Evolutionary conservation across 139 green algal genomes (phyloP), one percentile per base, ranked within the genome.

Genomic region (Pleodorina starrii): DNA sequence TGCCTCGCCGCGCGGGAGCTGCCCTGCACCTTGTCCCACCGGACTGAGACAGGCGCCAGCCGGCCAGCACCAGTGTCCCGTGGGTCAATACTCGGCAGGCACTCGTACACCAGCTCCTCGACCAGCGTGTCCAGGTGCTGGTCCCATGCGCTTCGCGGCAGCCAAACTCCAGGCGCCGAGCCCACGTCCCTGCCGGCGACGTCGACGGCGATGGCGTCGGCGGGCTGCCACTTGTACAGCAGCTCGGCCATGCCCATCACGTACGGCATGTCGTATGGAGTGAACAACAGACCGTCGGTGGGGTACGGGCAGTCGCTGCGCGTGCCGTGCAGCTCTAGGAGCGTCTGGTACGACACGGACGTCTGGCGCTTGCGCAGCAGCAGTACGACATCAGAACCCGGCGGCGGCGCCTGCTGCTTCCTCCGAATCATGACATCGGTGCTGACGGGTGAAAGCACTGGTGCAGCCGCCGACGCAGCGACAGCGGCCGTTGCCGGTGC

Each of bases 251-350:
- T 93, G 68, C 90, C 90, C 40, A 91, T 63, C 27, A 68, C 75
- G 86, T 93, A 93, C 25, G 87, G 87, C 75, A 83, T 86, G 40
- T 38, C 68, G 32, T 29, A 44, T 5, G 90, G 87, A 32, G 87
- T 93, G 44, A 93, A 93, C 17, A 93, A 74, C n/a, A 93, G 69
- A 19, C 90, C 90, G 38, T 91, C 83, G 38, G 83, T 75, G n/a
- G n/a, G n/a, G n/a, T n/a, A n/a, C n/a, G n/a, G n/a, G n/a, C n/a
- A n/a, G n/a, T n/a, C n/a, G n/a, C 29, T 74, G 82, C 59, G 17
- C 1, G 35, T 42, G 25, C 25, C 32, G 54, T 91, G 25, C 63
- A 93, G 81, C 44, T 84, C 59, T 29, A 57, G 14, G 6, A 91
- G 50, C 21, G 66, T 19, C 38, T 69, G 76, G 29, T 68, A 44